These are phyloP conservation scores for Trametes polyzona DNA, from an alignment of 1,284 basidiomycete genomes.

Conservation along the genomic window DNA sequence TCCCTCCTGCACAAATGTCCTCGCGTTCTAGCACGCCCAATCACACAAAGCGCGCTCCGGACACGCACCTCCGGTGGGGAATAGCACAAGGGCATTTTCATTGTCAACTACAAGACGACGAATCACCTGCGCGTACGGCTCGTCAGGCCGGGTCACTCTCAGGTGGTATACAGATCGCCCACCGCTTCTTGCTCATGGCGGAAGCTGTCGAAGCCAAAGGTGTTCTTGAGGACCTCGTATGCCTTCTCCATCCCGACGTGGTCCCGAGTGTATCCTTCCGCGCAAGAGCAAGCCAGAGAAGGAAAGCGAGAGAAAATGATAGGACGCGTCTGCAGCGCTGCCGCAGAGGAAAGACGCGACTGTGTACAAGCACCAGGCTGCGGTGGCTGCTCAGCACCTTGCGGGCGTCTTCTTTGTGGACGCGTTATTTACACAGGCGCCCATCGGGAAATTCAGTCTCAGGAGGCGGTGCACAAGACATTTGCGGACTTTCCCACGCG, in stretches of 20 bases:
- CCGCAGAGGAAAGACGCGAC: neutral
- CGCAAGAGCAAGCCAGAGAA: neutral
- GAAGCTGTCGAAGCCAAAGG: constrained; percentile 41
- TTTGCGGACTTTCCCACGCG: neutral
- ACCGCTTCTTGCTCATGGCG: constrained; percentile 43
- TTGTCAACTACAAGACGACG: constrained; percentile 42
- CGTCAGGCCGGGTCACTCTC: neutral
- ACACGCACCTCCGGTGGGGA: constrained; percentile 41
- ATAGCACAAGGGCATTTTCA: constrained; percentile 44
- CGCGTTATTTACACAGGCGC: constrained; percentile 21
- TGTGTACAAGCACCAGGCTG: too few species aligned
- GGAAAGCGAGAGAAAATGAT: neutral
- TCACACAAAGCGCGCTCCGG: too few species aligned
- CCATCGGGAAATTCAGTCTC: too few species aligned
- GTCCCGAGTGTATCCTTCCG: neutral
- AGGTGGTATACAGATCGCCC: constrained; percentile 6
- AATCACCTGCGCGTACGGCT: constrained; percentile 36
- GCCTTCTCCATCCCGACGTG: constrained; percentile 38
- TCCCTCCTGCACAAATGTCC: constrained; percentile 34
- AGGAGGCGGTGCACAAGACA: too few species aligned
- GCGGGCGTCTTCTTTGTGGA: constrained; percentile 17
- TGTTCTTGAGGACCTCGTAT: constrained; percentile 34
- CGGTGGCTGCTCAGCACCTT: too few species aligned
- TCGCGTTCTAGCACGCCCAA: neutral
- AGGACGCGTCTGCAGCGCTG: neutral